Conservation (phyloP, 768 basidiomycete genomes). For the Wakefieldia striispora region DNA sequence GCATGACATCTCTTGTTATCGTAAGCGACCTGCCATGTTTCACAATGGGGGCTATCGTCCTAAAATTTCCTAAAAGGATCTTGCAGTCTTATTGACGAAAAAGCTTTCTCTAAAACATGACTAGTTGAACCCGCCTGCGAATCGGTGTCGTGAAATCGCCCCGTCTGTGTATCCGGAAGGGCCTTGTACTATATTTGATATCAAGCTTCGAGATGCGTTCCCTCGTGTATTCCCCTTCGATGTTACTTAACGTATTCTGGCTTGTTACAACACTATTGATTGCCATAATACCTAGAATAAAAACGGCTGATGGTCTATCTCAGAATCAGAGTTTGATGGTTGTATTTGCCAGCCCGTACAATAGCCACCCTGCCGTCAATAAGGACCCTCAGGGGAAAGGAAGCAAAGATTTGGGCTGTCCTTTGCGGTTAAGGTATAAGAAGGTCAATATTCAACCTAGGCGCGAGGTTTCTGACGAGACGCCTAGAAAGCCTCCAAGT, state of each 20-base stretch:
- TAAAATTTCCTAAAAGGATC: conserved; percentile 21
- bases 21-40: conserved; percentile 11
- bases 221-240: neutral
- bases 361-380: conserved; percentile 61
- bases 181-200: neutral
- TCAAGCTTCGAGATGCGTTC: neutral
- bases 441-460: no score
- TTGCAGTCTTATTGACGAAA: conserved; percentile 17
- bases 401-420: conserved; percentile 47
- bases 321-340: conserved; percentile 54
- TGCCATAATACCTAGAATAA: neutral
- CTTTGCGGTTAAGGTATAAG: conserved; percentile 69
- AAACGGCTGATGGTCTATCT: conserved; percentile 10
- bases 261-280: neutral
- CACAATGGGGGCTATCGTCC: neutral
- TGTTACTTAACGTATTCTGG: conserved; percentile 11
- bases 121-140: neutral
- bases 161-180: no score
- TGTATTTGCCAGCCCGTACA: conserved; percentile 73
- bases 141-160: neutral
- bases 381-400: conserved; percentile 51
- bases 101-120: neutral
- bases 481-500: no score
- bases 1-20: conserved; percentile 18
- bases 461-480: no score